phyloP scores from a whole-genome alignment of 768 basidiomycete genomes.

The Tulasnella sp. region DNA sequence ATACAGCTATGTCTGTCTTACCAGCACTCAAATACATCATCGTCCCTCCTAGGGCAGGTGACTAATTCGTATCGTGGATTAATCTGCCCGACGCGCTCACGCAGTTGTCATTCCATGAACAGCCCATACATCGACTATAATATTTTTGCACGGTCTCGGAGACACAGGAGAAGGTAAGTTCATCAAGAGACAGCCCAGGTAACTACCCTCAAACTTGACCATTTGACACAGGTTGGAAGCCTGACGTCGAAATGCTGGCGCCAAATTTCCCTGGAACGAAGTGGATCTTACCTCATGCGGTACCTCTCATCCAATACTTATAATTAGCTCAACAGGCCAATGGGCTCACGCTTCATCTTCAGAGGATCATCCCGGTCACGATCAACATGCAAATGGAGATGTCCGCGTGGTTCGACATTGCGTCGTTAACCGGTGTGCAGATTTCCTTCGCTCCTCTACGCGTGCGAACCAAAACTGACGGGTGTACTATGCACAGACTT shows the following conservation, averaged over 20 bases:
- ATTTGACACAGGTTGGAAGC: slow-evolving; percentile 52
- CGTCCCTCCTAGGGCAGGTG: slow-evolving; percentile 15
- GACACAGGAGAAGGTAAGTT: slow-evolving; percentile 24
- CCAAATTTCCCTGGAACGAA: slow-evolving; percentile 59
- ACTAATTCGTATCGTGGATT: not conserved
- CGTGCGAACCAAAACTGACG: not conserved
- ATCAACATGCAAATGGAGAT: slow-evolving; percentile 63
- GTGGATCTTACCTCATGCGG: slow-evolving; percentile 83
- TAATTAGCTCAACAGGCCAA: no score
- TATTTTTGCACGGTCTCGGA: slow-evolving; percentile 60
- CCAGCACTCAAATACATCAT: slow-evolving; percentile 20
- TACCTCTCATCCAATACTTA: not conserved
- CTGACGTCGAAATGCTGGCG: slow-evolving; percentile 59
- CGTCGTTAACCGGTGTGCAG: not conserved
- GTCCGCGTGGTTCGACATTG: slow-evolving; percentile 51
- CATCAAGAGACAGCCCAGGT: no score
- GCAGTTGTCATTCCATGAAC: no score
- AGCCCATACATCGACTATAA: slow-evolving; percentile 75
- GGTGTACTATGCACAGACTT: not conserved
- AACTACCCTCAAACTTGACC: no score
- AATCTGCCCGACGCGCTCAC: slow-evolving; percentile 19
- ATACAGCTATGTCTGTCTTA: slow-evolving; percentile 15
- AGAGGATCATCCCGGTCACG: slow-evolving; percentile 48
- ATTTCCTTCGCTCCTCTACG: no score
- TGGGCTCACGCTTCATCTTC: not conserved